Evolutionary conservation across 768 basidiomycete genomes (phyloP), one percentile per base, ranked within the genome.

Genomic region (Xerocomus spinulosus): DNA sequence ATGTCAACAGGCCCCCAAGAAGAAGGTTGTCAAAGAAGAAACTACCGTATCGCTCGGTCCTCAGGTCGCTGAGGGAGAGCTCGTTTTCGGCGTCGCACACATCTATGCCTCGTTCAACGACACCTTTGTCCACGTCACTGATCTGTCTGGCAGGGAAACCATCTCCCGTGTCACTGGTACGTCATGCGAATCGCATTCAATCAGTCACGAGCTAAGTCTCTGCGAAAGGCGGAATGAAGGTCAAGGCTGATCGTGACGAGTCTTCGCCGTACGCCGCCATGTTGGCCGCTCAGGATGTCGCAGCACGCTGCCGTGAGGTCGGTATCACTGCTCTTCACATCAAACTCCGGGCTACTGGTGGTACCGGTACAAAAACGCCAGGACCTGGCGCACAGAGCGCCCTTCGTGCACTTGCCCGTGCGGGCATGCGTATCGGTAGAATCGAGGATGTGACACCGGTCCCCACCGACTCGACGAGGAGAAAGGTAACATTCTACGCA

Each of bases 71-170:
- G 93, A 96, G 69, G 93, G 95, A 66, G 93, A 97, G 73, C 83
- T 87, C 63, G 95, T 98, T 35, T 97, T 95, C 66, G 95, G 95
- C 57, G 93, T 97, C 52, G 96, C 96, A 10, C 95, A 95, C 78
- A 97, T 98, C 75, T 98, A 87, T 62, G 95, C 96, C 33, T 95
- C 92, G 49, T 99, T 99, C 83, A 99, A 99, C 74, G 96, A 99
- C 67, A 99, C 96, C 49, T 98, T 98, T 71, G 96, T 99, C 59
- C 96, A 99, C 69, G 78, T 99, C 64, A 99, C 96, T 70, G 96
- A 98, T 87, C 74, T 98, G 50, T 93, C 93, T 20, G 96, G 96
- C 62, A 94, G 91, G 77, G 96, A 98, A 78, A 99, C 96, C 68
- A 92, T 99, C 75, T 90, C 92, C 60, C 92, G 96, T 66, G 92